These are phyloP conservation scores for Phytophthora fragariaefolia DNA, from an alignment of 352 stramenopile genomes.

Conservation along the genomic window DNA sequence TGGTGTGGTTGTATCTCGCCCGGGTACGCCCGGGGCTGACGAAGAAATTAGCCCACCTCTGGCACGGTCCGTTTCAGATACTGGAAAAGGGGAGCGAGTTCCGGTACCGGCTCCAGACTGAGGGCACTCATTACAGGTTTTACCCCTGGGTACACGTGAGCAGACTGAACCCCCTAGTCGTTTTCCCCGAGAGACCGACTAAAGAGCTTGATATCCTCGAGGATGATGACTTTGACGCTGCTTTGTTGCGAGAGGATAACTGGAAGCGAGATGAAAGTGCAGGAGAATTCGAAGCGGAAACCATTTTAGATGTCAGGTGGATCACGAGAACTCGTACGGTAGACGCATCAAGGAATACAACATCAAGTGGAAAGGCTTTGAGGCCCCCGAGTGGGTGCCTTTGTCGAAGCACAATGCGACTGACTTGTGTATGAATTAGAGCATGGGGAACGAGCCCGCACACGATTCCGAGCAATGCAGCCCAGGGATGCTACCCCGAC, in stretches of 20 bases:
- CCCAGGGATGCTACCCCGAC: not conserved
- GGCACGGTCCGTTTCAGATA: conserved; percentile 7
- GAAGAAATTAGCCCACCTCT: conserved; percentile 13
- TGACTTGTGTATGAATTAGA: conserved; percentile 6
- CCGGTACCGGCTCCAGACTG: not conserved
- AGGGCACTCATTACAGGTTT: not conserved
- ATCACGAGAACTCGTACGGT: not conserved
- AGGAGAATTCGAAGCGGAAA: conserved; percentile 7
- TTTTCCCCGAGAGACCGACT: not conserved
- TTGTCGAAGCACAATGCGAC: not conserved
- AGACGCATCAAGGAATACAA: not conserved
- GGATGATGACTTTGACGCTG: not conserved
- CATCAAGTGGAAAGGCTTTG: conserved; percentile 11
- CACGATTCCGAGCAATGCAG: conserved; percentile 1
- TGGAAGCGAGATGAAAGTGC: not conserved
- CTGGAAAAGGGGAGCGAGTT: not conserved
- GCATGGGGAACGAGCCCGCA: not conserved
- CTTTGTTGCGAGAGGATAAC: conserved; percentile 1
- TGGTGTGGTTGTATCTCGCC: conserved; percentile 11
- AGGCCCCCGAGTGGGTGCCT: not conserved
- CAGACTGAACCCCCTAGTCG: not conserved
- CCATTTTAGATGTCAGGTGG: conserved; percentile 8
- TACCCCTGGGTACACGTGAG: conserved; percentile 2
- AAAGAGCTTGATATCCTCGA: not conserved
- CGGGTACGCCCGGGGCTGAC: not conserved